These are phyloP conservation scores for Nidularia pulvinata DNA, from an alignment of 768 basidiomycete species.

Conservation along the genomic window DNA sequence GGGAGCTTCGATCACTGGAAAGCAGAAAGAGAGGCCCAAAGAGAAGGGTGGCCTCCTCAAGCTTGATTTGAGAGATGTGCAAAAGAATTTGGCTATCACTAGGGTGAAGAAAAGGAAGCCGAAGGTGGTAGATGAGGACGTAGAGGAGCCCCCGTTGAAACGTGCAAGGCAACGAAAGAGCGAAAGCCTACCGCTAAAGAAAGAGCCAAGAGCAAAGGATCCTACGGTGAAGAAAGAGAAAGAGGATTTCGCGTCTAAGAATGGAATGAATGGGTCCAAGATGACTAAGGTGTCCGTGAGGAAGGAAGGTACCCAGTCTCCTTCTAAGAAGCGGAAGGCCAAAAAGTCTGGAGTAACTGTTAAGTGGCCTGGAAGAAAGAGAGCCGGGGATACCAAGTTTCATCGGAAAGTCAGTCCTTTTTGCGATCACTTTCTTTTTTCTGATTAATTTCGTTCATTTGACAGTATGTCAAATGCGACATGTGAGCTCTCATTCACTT, in stretches of 20 bases:
- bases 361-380: constrained; percentile 20
- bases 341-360: constrained; percentile 10
- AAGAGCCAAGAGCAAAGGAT: neutral
- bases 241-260: constrained; percentile 4
- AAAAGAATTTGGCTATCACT: constrained; percentile 23
- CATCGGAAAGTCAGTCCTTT: constrained; percentile 21
- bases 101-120: constrained; percentile 28
- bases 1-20: neutral
- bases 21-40: neutral
- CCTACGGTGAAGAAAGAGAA: constrained; percentile 3
- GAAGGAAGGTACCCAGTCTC: neutral
- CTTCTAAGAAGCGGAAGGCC: constrained; percentile 3
- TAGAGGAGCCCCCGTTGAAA: constrained; percentile 28
- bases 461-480: constrained; percentile 25
- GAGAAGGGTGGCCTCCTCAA: neutral
- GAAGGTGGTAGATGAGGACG: constrained; percentile 4
- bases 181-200: neutral
- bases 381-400: constrained; percentile 20
- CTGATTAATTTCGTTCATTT: neutral
- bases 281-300: neutral
- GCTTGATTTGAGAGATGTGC: neutral
- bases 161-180: constrained; percentile 12
- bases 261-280: neutral
- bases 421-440: neutral
- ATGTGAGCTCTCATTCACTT: too few relatives aligned